Conservation (phyloP, 2,329 filamentous ascomycete genomes). For the Bipolaris victoriae region DNA sequence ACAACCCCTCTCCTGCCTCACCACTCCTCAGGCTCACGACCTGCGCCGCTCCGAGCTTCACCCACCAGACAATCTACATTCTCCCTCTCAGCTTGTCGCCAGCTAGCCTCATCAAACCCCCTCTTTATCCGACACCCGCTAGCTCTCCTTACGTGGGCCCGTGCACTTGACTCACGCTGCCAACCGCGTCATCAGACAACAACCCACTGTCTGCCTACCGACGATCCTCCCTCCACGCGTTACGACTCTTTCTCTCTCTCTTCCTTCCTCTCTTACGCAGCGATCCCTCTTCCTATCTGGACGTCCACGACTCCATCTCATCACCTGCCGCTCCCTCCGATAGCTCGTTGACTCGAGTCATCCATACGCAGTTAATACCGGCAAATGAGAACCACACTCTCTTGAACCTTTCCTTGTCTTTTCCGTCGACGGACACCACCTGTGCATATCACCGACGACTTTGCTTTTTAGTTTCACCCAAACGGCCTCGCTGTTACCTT, state of each 20-base stretch:
- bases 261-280: constrained; percentile 45
- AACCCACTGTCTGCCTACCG: constrained; percentile 33
- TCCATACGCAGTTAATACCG: constrained; percentile 50
- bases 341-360: constrained; percentile 50
- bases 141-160: constrained; percentile 36
- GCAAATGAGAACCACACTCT: constrained; percentile 54
- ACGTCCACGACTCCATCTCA: constrained; percentile 35
- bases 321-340: constrained; percentile 26
- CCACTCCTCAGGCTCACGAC: constrained; percentile 18
- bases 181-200: constrained; percentile 37
- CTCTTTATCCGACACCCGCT: constrained; percentile 32
- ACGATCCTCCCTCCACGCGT: constrained; percentile 46
- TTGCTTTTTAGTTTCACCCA: constrained; percentile 36
- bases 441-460: constrained; percentile 50
- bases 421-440: constrained; percentile 45
- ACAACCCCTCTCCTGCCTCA: constrained; percentile 24
- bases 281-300: constrained; percentile 42
- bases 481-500: constrained; percentile 39
- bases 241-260: constrained; percentile 36
- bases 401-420: constrained; percentile 51
- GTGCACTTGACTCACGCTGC: constrained; percentile 46
- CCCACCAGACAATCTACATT: background rate
- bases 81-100: constrained; percentile 28
- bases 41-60: constrained; percentile 7
- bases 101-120: constrained; percentile 27